Percentiles rank a stretch among this genome's conserved stretches.
Conservation (phyloP, 139 green algal genomes). For the Coelastrella sp. region DNA sequence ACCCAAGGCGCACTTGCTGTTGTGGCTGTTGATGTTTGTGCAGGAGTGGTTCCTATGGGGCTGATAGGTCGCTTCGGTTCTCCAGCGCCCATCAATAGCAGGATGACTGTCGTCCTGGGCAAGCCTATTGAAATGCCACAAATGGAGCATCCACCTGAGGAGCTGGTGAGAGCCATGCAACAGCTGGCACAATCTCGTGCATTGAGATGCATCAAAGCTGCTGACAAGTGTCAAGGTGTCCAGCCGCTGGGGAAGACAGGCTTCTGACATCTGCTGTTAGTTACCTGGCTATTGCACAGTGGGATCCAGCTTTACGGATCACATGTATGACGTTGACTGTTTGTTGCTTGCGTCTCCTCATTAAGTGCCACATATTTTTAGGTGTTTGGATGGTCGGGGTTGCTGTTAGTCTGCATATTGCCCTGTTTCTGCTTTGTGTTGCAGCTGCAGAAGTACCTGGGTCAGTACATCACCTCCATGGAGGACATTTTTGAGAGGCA, state of each 20-base stretch:
- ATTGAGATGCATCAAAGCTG: too few relatives aligned
- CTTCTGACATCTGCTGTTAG: too few relatives aligned
- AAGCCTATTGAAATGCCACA: conserved; percentile 69
- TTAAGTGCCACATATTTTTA: too few relatives aligned
- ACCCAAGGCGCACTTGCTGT: background rate
- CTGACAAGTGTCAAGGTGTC: too few relatives aligned
- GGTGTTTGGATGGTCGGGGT: too few relatives aligned
- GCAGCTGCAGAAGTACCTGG: conserved; percentile 59
- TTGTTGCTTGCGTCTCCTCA: too few relatives aligned
- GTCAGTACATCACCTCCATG: conserved; percentile 59
- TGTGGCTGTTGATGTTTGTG: conserved; percentile 10
- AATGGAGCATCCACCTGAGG: conserved; percentile 51
- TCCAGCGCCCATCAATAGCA: conserved; percentile 55
- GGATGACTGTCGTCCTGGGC: conserved; percentile 68
- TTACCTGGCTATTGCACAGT: too few relatives aligned
- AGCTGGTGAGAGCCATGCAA: conserved; percentile 38
- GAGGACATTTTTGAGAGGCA: conserved; percentile 64
- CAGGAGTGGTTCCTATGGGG: conserved; percentile 63
- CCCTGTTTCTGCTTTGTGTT: background rate
- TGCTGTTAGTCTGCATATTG: background rate
- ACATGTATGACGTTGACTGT: too few relatives aligned
- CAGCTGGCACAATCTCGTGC: background rate
- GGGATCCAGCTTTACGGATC: too few relatives aligned
- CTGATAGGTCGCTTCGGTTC: conserved; percentile 68
- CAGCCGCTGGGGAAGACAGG: too few relatives aligned